Evolutionary conservation across 257 asterid genomes (phyloP).

Genomic region (Solanum pimpinellifolium): DNA sequence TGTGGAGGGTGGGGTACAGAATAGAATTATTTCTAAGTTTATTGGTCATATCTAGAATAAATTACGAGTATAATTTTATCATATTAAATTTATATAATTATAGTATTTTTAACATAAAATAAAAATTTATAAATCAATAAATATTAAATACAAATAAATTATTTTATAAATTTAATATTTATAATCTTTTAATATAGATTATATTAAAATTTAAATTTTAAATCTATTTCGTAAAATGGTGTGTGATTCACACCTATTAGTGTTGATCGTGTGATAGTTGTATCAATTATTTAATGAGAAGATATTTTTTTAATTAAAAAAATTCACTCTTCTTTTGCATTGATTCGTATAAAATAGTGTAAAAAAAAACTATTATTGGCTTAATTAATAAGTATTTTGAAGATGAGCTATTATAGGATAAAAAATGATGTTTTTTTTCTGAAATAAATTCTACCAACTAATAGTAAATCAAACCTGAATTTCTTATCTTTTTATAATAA

Average conservation of each 20-base stretch:
- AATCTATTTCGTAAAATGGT: accelerated
- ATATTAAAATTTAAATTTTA: background rate
- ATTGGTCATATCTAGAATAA: no score
- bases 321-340: background rate
- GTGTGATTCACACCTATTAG: background rate
- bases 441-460: no score
- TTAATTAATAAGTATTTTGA: no score
- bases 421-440: no score
- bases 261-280: background rate
- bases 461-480: no score
- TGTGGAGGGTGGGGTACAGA: background rate
- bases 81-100: background rate
- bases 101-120: no score
- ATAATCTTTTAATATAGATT: background rate
- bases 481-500: no score
- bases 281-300: conserved; percentile 18
- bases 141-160: accelerated
- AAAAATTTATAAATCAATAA: no score
- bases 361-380: background rate
- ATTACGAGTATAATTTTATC: background rate
- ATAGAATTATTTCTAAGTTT: background rate
- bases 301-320: conserved; percentile 8
- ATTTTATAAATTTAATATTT: background rate
- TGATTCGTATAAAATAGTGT: background rate
- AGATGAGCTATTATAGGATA: no score